Conservation (phyloP, 2,329 filamentous ascomycete species). For the Cylindrodendrum hubeiense region DNA sequence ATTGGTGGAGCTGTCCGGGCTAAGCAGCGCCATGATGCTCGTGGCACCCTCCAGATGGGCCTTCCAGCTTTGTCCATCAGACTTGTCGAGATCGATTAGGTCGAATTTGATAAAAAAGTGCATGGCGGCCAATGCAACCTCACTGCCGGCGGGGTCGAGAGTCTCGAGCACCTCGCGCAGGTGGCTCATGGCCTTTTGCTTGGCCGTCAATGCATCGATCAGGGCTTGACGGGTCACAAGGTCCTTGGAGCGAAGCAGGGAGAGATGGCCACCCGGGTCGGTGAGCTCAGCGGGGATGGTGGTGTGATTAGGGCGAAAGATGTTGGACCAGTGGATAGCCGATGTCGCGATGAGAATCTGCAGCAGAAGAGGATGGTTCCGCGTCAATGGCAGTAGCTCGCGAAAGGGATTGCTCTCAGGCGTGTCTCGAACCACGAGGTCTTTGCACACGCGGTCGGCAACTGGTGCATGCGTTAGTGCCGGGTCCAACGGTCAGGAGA, state of each 20-base stretch:
- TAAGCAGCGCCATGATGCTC: conserved; percentile 54
- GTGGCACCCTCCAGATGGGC: conserved; percentile 60
- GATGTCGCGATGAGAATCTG: conserved; percentile 64
- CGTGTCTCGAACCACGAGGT: conserved; percentile 64
- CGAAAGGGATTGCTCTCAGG: conserved; percentile 61
- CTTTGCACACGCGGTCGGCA: conserved; percentile 64
- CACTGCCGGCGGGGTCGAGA: conserved; percentile 55
- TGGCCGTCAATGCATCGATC: conserved; percentile 60
- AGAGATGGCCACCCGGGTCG: conserved; percentile 53
- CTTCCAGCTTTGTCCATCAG: conserved; percentile 57
- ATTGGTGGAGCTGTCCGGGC: conserved; percentile 43
- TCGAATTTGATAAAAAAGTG: conserved; percentile 66
- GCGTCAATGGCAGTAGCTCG: conserved; percentile 61
- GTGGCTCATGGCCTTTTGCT: conserved; percentile 60
- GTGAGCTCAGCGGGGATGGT: conserved; percentile 47
- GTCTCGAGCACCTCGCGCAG: conserved; percentile 56
- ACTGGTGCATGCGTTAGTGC: conserved; percentile 51
- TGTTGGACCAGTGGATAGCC: conserved; percentile 62
- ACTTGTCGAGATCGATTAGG: conserved; percentile 61
- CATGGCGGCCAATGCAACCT: conserved; percentile 61
- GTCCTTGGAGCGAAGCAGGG: conserved; percentile 53
- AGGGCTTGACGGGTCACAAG: conserved; percentile 55
- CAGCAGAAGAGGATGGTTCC: conserved; percentile 58
- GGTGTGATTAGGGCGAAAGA: conserved; percentile 51
- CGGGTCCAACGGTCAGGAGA: conserved; percentile 17